A percentile compares a stretch with the other conserved stretches of the same genome.
phyloP scores from a whole-genome alignment of 2,329 filamentous ascomycete genomes.

The Trichoderma sp. region DNA sequence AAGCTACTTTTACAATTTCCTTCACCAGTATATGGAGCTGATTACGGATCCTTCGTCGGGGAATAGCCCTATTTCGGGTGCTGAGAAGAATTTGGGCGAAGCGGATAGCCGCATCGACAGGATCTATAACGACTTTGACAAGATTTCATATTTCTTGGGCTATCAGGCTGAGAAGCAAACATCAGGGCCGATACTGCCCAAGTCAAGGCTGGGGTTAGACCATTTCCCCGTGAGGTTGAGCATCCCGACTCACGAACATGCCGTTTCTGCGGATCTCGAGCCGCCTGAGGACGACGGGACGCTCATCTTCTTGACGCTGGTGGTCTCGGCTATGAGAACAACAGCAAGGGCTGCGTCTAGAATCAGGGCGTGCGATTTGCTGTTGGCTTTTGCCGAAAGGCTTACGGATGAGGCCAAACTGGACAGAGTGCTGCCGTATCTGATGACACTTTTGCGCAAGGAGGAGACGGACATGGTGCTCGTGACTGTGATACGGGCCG shows the following conservation, averaged over 20 bases:
- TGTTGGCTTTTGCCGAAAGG: constrained; percentile 86
- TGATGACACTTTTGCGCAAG: constrained; percentile 71
- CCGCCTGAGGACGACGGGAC: constrained; percentile 80
- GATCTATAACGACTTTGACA: constrained; percentile 93
- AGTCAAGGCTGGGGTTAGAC: constrained; percentile 50
- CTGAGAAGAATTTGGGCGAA: constrained; percentile 71
- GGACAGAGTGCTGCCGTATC: constrained; percentile 86
- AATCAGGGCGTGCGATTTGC: constrained; percentile 83
- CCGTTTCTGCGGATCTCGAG: constrained; percentile 58
- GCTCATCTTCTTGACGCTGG: constrained; percentile 83
- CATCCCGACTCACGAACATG: constrained; percentile 79
- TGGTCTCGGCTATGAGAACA: constrained; percentile 85
- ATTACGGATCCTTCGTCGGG: constrained; percentile 89
- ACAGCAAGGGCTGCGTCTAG: constrained; percentile 86
- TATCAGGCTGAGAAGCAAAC: constrained; percentile 58
- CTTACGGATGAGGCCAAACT: constrained; percentile 94
- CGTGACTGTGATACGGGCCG: constrained; percentile 77
- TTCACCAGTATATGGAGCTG: constrained; percentile 96
- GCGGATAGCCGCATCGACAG: constrained; percentile 92
- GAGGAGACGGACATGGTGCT: constrained; percentile 84
- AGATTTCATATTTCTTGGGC: constrained; percentile 91
- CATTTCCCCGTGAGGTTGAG: constrained; percentile 81
- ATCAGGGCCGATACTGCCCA: constrained; percentile 28
- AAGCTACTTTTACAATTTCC: constrained; percentile 93
- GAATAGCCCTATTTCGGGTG: constrained; percentile 66